Base-by-base conservation (phyloP, 352 stramenopile species). In the Phytophthora syringae region DNA sequence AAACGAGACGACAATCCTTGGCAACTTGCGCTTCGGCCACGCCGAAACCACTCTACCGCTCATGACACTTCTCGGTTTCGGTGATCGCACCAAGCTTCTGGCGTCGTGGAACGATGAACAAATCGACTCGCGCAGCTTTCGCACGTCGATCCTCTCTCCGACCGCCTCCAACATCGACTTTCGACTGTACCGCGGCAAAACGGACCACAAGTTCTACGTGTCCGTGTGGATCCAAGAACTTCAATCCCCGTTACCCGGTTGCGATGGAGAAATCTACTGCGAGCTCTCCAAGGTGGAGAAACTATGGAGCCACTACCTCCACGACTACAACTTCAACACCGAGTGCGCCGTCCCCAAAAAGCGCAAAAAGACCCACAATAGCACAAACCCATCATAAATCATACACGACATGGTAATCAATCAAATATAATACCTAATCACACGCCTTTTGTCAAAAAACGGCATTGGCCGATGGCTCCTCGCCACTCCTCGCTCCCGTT, bases 141-240 rank as follows among this genome's bases (percentile, higher is more conserved):
- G 82, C n/a, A 78, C 84, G 20, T 86, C 86, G 0, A 47, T 54
- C n/a, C 49, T 84, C 6, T 76, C 79, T 22, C 84, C 86, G 7
- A 90, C 90, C 13, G 82, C 70, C 7, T 80, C 80, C 10, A 94
- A 93, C 67, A 68, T 94, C 40, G 82, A 87, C 52, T 91, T 94
- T 54, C 79, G 81, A 4, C 40, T 94, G 45, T 90, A 79, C 44
- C 60, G 67, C 34, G 53, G 63, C 56, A 77, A 80, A 32, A 52
- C 39, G 24, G 58, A 85, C 53, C 57, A 72, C 18, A 67, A 72
- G 45, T 78, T 77, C 66, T 85, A 83, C 32, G 76, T 85, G 27
- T 80, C 80, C 28, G 68, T 85, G 53, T 70, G 80, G 52, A 79
- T 85, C 42, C 79, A 87, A 32, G 76, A 87, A 22, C 56, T 77